Conservation (phyloP, 768 basidiomycete genomes). For the Russula sp. region DNA sequence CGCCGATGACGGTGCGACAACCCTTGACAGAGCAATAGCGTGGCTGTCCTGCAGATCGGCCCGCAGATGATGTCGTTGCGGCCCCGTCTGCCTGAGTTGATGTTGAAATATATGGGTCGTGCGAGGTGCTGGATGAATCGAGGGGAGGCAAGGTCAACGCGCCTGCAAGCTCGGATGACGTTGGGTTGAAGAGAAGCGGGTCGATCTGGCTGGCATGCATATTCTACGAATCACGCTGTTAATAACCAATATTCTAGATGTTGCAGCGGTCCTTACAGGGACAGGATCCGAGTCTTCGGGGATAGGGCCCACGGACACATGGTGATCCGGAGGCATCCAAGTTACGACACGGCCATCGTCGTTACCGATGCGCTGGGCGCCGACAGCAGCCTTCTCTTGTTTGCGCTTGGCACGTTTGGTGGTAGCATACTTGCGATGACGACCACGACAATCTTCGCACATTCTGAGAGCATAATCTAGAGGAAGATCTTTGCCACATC, state of each 20-base stretch:
- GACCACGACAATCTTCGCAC: constrained; percentile 47
- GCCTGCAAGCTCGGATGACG: constrained; percentile 44
- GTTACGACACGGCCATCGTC: constrained; percentile 24
- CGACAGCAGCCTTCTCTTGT: constrained; percentile 41
- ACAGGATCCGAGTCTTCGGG: constrained; percentile 15
- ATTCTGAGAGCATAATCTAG: constrained; percentile 38
- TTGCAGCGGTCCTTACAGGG: neutral
- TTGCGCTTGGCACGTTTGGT: constrained; percentile 48
- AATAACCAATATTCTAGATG: neutral
- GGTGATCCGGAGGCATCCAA: constrained; percentile 29
- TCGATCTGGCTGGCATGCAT: constrained; percentile 27
- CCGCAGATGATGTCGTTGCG: neutral
- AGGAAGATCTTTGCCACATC: constrained; percentile 36
- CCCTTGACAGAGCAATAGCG: constrained; percentile 51
- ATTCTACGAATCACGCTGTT: constrained; percentile 2
- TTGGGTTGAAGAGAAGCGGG: constrained; percentile 31
- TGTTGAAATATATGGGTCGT: constrained; percentile 8
- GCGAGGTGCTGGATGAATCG: constrained; percentile 9
- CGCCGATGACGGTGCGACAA: constrained; percentile 43
- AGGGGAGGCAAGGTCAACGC: constrained; percentile 38
- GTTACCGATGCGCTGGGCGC: constrained; percentile 10
- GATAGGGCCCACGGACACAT: constrained; percentile 8
- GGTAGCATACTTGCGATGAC: constrained; percentile 46
- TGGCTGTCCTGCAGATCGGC: constrained; percentile 23
- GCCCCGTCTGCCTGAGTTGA: neutral